Conservation (phyloP, 1,139 yeast species). For the Starmera stellimalicola region DNA sequence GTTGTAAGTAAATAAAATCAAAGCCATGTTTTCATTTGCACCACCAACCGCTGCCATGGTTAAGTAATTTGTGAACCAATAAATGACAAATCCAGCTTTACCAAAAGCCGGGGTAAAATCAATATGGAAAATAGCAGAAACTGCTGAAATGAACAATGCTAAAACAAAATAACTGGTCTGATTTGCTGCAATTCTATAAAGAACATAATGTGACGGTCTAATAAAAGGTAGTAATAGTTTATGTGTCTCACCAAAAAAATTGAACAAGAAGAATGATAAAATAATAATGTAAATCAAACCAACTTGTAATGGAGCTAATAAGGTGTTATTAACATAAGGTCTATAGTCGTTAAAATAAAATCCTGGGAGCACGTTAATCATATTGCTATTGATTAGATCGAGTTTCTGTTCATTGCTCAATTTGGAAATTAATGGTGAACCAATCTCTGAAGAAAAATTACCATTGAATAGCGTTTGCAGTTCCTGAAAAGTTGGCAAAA, state of each 20-base stretch:
- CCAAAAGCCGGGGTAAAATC: constrained; percentile 47
- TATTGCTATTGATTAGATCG: constrained; percentile 11
- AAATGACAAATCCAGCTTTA: constrained; percentile 50
- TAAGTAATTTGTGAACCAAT: constrained; percentile 54
- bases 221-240: constrained; percentile 34
- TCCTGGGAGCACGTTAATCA: constrained; percentile 11
- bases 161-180: constrained; percentile 40
- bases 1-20: constrained; percentile 32
- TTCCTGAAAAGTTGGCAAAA: constrained; percentile 29
- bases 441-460: constrained; percentile 19
- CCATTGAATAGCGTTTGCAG: constrained; percentile 24
- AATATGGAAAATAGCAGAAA: constrained; percentile 52
- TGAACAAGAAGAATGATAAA: constrained; percentile 52
- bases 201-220: constrained; percentile 34
- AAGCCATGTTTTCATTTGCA: constrained; percentile 49
- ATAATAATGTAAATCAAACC: constrained; percentile 71
- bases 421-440: constrained; percentile 19
- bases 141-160: constrained; percentile 45
- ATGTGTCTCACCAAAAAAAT: constrained; percentile 49
- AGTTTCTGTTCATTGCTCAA: constrained; percentile 11
- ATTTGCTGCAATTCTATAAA: constrained; percentile 40
- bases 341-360: constrained; percentile 36
- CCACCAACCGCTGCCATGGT: constrained; percentile 57
- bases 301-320: constrained; percentile 60
- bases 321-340: constrained; percentile 40